Evolutionary conservation across 176 grass and related monocot species (phyloP).

Genomic region (Microstegium vimineum): DNA sequence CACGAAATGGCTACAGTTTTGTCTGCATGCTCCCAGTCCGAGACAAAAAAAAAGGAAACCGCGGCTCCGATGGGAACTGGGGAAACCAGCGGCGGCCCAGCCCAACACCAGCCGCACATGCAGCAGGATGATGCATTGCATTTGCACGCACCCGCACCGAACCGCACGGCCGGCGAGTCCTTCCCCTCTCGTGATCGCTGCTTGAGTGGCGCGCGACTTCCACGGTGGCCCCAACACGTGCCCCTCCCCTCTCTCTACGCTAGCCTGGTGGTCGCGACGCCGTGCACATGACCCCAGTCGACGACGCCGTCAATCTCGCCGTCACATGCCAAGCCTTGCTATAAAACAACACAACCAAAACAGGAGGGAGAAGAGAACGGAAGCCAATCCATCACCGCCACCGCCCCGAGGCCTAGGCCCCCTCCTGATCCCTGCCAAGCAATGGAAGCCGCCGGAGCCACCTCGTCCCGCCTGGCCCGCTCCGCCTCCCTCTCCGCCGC

Average conservation of each 20-base stretch:
- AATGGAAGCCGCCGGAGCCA: conserved; percentile 14
- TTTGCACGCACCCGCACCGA: neutral
- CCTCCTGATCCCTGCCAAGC: neutral
- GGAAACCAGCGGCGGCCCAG: conserved; percentile 13
- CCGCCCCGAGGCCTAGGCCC: neutral
- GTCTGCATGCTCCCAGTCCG: neutral
- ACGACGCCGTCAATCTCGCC: conserved; percentile 27
- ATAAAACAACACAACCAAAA: neutral
- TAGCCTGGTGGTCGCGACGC: neutral
- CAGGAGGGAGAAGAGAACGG: too few relatives aligned
- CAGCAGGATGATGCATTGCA: neutral
- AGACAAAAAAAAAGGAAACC: neutral
- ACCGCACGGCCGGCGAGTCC: neutral
- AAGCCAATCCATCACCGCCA: neutral
- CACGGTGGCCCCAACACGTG: conserved; percentile 19
- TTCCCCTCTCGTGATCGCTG: neutral
- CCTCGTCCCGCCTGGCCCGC: neutral
- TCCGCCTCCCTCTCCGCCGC: conserved; percentile 9
- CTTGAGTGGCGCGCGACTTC: neutral
- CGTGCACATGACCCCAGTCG: neutral
- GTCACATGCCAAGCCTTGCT: neutral
- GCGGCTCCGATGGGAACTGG: too few relatives aligned
- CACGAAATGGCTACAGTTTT: neutral
- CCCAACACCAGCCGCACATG: neutral
- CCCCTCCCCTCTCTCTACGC: neutral